A percentile compares a stretch with the other conserved stretches of the same genome.
Evolutionary conservation across 139 green algal genomes (phyloP).

Genomic region (Chlorella sp.): DNA sequence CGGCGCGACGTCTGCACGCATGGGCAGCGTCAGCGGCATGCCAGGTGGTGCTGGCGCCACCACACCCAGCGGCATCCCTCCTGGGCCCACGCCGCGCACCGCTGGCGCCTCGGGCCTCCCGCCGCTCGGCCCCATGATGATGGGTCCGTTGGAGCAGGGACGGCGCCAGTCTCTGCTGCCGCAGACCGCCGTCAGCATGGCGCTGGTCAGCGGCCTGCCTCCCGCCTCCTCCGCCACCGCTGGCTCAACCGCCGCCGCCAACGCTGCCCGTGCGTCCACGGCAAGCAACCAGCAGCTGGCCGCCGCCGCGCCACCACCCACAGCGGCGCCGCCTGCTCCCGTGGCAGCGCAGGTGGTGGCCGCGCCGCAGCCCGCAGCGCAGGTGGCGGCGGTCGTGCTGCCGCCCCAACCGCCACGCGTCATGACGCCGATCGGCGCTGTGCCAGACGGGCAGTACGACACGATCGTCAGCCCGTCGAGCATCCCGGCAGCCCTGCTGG

Average conservation of each 20-base stretch:
- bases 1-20: too few relatives aligned
- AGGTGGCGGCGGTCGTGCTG: too few relatives aligned
- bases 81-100: too few relatives aligned
- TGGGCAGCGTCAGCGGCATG: too few relatives aligned
- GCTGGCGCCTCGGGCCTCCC: too few relatives aligned
- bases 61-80: too few relatives aligned
- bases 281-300: not conserved
- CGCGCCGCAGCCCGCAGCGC: too few relatives aligned
- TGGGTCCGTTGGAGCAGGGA: conserved; percentile 7
- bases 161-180: conserved; percentile 5
- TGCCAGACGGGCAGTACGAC: not conserved
- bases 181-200: not conserved
- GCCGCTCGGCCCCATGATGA: not conserved
- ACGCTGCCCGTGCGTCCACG: not conserved
- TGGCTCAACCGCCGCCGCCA: not conserved
- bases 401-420: not conserved
- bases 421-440: not conserved
- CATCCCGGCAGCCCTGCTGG: conserved; percentile 1
- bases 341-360: not conserved
- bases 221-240: not conserved
- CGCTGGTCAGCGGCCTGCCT: not conserved
- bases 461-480: conserved; percentile 3
- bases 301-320: not conserved
- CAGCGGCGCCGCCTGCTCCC: not conserved
- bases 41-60: too few relatives aligned